These are phyloP conservation scores for Aphanomyces invadans DNA, from an alignment of 352 stramenopile genomes.

Conservation along the genomic window DNA sequence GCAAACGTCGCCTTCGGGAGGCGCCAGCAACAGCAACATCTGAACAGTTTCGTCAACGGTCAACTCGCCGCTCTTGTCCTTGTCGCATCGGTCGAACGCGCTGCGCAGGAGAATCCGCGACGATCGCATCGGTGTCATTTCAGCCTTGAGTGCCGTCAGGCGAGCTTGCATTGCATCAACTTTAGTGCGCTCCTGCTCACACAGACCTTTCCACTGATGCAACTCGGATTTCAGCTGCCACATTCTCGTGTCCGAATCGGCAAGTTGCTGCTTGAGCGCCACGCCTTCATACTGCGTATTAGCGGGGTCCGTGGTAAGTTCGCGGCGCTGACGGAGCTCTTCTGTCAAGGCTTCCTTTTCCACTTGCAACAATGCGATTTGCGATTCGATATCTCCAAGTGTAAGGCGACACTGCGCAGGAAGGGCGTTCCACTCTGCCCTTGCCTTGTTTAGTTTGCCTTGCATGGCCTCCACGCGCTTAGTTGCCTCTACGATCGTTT, in stretches of 20 bases:
- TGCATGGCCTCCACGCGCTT: background rate
- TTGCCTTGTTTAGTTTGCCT: background rate
- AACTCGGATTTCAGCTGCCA: conserved; percentile 12
- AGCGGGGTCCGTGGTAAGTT: background rate
- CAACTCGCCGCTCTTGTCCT: background rate
- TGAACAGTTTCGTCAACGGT: conserved; percentile 19
- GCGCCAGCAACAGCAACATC: background rate
- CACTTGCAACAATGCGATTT: conserved; percentile 7
- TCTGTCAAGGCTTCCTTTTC: background rate
- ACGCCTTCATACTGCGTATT: background rate
- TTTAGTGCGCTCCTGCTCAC: conserved; percentile 19
- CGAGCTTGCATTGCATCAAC: background rate
- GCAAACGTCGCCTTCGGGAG: background rate
- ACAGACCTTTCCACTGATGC: conserved; percentile 11
- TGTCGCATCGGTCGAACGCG: conserved; percentile 16
- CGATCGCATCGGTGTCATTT: conserved; percentile 4
- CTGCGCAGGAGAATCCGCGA: conserved; percentile 2
- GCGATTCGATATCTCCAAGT: background rate
- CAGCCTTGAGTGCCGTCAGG: background rate
- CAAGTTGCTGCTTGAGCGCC: conserved; percentile 1
- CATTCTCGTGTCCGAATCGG: conserved; percentile 1
- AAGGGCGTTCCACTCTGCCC: background rate
- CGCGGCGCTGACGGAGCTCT: background rate
- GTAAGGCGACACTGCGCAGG: background rate
- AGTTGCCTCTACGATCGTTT: background rate